These are phyloP conservation scores for Ephemerocybe angulata DNA, from an alignment of 768 basidiomycete species.

Conservation along the genomic window DNA sequence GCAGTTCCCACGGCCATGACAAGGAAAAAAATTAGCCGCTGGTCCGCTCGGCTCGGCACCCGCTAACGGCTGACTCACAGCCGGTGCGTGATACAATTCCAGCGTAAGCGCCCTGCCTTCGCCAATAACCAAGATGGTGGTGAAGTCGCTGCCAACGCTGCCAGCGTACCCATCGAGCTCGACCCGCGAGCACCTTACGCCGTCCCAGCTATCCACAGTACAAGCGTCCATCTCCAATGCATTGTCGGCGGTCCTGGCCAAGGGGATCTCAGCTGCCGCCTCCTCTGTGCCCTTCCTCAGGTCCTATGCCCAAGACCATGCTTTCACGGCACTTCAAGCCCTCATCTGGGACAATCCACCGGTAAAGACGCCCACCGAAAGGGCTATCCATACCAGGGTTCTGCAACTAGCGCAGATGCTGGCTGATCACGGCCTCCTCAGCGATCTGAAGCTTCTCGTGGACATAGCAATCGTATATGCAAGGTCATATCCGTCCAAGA, in stretches of 20 bases:
- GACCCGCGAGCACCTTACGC: slow-evolving; percentile 1
- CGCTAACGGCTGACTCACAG: neutral
- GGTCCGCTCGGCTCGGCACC: neutral
- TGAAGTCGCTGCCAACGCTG: slow-evolving; percentile 5
- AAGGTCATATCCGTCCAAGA: slow-evolving; percentile 36
- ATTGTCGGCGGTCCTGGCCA: neutral
- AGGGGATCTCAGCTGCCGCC: neutral
- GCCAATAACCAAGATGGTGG: neutral
- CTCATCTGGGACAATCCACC: slow-evolving; percentile 53
- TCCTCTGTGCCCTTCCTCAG: slow-evolving; percentile 5
- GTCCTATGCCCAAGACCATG: slow-evolving; percentile 51
- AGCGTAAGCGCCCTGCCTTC: too few species aligned
- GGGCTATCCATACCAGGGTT: slow-evolving; percentile 42
- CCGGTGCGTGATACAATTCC: neutral
- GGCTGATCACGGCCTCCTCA: slow-evolving; percentile 43
- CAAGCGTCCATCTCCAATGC: slow-evolving; percentile 2
- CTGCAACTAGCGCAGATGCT: slow-evolving; percentile 44
- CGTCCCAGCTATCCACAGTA: slow-evolving; percentile 5
- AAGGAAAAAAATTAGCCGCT: neutral
- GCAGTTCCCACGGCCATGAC: neutral
- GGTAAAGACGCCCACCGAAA: slow-evolving; percentile 35
- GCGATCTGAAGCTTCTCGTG: slow-evolving; percentile 52
- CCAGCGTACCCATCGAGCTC: slow-evolving; percentile 7
- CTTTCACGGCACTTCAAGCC: slow-evolving; percentile 46
- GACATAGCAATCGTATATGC: slow-evolving; percentile 62